Conservation (phyloP, 192 early-diverging fungal genomes). For the Allomyces arbusculus region DNA sequence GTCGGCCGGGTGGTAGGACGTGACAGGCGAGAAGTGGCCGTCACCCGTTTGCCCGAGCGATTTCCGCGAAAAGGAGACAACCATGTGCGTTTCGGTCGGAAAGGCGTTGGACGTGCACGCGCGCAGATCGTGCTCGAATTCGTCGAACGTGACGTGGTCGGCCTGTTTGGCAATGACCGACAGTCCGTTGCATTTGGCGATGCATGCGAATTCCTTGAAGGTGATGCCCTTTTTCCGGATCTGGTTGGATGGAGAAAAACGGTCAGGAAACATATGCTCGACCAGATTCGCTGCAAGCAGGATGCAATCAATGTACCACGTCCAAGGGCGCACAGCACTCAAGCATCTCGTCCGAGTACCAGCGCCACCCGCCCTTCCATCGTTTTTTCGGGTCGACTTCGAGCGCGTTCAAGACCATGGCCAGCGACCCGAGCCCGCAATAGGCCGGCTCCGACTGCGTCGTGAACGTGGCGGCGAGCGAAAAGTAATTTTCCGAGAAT, state of each 20-base stretch:
- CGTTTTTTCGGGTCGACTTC: slow-evolving; percentile 65
- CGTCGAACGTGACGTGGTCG: slow-evolving; percentile 32
- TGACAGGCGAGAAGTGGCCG: slow-evolving; percentile 85
- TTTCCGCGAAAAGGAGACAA: slow-evolving; percentile 63
- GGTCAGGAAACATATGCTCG: too few relatives aligned
- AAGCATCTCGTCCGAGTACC: slow-evolving; percentile 61
- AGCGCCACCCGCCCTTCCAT: slow-evolving; percentile 92
- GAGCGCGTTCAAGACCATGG: slow-evolving; percentile 85
- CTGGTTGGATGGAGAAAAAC: slow-evolving; percentile 16
- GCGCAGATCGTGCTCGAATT: slow-evolving; percentile 62
- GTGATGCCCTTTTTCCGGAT: slow-evolving; percentile 71
- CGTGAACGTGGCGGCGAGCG: slow-evolving; percentile 70
- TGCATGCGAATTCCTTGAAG: slow-evolving; percentile 71
- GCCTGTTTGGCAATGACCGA: slow-evolving; percentile 51
- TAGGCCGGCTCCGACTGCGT: slow-evolving; percentile 68
- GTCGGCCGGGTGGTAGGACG: slow-evolving; percentile 49
- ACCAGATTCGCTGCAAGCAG: neutral
- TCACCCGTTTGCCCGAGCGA: slow-evolving; percentile 73
- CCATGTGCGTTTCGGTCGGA: slow-evolving; percentile 55
- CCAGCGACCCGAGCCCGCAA: slow-evolving; percentile 75
- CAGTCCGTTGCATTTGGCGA: slow-evolving; percentile 71
- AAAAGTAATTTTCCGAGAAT: slow-evolving; percentile 68
- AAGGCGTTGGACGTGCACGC: slow-evolving; percentile 26
- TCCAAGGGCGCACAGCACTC: slow-evolving; percentile 32
- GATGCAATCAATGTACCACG: neutral